These are phyloP conservation scores for Tylopilus balloui DNA, from an alignment of 768 basidiomycete species.

Conservation along the genomic window DNA sequence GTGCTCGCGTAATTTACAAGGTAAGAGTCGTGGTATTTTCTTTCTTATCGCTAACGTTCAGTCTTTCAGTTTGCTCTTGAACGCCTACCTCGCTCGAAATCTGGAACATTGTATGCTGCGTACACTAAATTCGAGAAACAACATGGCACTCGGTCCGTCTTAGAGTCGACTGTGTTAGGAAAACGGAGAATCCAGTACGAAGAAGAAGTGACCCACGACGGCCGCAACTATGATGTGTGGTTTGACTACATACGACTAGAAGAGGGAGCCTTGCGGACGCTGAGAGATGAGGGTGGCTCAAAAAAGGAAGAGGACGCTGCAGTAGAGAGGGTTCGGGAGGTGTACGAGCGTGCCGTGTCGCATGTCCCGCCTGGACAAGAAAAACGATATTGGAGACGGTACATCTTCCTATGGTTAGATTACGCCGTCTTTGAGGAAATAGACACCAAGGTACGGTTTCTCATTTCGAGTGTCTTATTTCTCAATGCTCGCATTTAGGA, in stretches of 20 bases:
- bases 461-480: not conserved
- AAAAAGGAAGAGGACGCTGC: slow-evolving; percentile 65
- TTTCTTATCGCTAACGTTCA: not conserved
- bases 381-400: slow-evolving; percentile 88
- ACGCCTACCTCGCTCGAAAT: slow-evolving; percentile 89
- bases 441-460: slow-evolving; percentile 68
- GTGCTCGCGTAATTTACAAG: slow-evolving; percentile 96
- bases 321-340: slow-evolving; percentile 71
- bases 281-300: slow-evolving; percentile 70
- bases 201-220: slow-evolving; percentile 88
- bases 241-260: slow-evolving; percentile 94
- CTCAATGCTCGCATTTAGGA: slow-evolving; percentile 47
- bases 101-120: slow-evolving; percentile 78
- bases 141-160: slow-evolving; percentile 80
- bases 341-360: slow-evolving; percentile 93
- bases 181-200: slow-evolving; percentile 99
- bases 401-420: slow-evolving; percentile 90
- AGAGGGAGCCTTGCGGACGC: slow-evolving; percentile 77
- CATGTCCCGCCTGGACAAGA: slow-evolving; percentile 93
- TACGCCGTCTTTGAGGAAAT: slow-evolving; percentile 98
- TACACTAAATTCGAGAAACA: slow-evolving; percentile 99
- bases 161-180: slow-evolving; percentile 92
- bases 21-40: slow-evolving; percentile 34
- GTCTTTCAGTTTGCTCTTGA: slow-evolving; percentile 87
- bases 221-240: slow-evolving; percentile 96